Evolutionary conservation across 2,329 filamentous ascomycete genomes (phyloP).

Genomic region (Pseudopithomyces maydicus): DNA sequence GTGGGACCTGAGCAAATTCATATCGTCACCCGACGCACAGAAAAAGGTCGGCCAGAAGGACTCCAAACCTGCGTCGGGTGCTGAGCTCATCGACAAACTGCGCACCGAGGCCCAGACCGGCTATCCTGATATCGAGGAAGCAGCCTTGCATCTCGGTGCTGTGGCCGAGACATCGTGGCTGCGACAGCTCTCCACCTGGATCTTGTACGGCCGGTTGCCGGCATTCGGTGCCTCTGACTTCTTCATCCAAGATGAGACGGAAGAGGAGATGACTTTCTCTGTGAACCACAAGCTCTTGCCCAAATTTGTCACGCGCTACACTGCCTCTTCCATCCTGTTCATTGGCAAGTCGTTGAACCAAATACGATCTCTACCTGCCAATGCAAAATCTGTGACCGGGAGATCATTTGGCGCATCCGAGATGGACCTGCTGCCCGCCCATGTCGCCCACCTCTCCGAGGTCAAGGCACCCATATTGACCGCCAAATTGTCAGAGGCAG

Average conservation of each 20-base stretch:
- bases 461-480: constrained; percentile 76
- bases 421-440: constrained; percentile 67
- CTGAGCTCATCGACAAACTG: constrained; percentile 76
- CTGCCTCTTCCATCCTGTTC: constrained; percentile 84
- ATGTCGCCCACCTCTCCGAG: constrained; percentile 70
- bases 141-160: constrained; percentile 72
- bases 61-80: constrained; percentile 63
- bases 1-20: constrained; percentile 72
- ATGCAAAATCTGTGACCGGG: constrained; percentile 31
- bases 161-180: constrained; percentile 90
- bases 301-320: constrained; percentile 74
- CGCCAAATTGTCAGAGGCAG: constrained; percentile 70
- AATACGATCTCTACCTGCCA: constrained; percentile 59
- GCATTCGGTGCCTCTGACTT: constrained; percentile 82
- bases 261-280: constrained; percentile 36
- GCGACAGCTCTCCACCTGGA: constrained; percentile 86
- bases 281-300: constrained; percentile 65
- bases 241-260: constrained; percentile 64
- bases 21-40: constrained; percentile 53
- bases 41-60: constrained; percentile 16
- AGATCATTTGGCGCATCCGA: constrained; percentile 47
- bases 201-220: constrained; percentile 85
- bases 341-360: constrained; percentile 89
- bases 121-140: constrained; percentile 81
- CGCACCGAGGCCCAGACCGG: constrained; percentile 81